Conservation (phyloP, 108 stramenopile species). For the Skeletonema costatum region DNA sequence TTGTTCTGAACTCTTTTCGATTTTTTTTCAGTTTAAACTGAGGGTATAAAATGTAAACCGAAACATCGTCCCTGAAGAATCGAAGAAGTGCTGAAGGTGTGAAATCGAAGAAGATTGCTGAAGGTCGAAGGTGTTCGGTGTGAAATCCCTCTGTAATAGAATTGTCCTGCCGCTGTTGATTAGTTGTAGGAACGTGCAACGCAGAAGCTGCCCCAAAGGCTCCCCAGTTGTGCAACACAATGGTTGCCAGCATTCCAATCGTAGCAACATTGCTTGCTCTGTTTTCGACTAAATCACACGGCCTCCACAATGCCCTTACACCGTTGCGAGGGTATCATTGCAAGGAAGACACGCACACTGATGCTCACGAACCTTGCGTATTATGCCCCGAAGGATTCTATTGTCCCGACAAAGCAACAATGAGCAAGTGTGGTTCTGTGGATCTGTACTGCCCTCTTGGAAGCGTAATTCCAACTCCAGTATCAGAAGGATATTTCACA, state of each 20-base stretch:
- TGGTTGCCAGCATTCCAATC: not conserved
- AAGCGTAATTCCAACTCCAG: slow-evolving; percentile 21
- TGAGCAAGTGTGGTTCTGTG: slow-evolving; percentile 22
- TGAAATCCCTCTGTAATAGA: too few species aligned
- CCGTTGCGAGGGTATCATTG: slow-evolving; percentile 32
- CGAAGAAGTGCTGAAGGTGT: too few species aligned
- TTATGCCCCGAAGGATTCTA: slow-evolving; percentile 29
- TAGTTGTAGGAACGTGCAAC: too few species aligned
- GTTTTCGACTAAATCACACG: not conserved
- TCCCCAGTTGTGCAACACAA: too few species aligned
- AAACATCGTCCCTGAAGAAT: too few species aligned
- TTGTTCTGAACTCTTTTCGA: too few species aligned
- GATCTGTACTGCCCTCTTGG: slow-evolving; percentile 30
- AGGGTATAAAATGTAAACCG: too few species aligned
- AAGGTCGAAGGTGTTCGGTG: too few species aligned
- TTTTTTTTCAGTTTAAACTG: too few species aligned
- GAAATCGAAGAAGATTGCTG: too few species aligned
- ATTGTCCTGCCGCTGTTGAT: too few species aligned
- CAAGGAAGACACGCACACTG: not conserved
- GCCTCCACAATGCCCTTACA: slow-evolving; percentile 13
- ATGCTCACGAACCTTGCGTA: slow-evolving; percentile 33
- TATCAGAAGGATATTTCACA: slow-evolving; percentile 28
- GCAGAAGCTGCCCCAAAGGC: too few species aligned
- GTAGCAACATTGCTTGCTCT: not conserved
- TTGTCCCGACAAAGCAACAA: slow-evolving; percentile 20